Conservation (phyloP, 768 basidiomycete genomes). For the Boletellus ananas region DNA sequence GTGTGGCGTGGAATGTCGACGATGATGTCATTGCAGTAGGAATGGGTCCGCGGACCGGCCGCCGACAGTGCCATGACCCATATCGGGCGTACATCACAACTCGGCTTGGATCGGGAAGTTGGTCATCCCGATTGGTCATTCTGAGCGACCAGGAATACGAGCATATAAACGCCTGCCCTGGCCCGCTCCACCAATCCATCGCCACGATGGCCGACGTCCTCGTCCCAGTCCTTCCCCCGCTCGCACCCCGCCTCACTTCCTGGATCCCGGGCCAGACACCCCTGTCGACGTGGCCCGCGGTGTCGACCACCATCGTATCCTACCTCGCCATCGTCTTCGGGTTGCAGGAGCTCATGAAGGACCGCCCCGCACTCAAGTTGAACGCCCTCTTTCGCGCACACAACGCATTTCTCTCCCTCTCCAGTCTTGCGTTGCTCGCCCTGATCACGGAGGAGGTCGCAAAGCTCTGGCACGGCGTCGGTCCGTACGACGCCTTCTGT, state of each 20-base stretch:
- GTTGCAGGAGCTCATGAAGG: conserved; percentile 79
- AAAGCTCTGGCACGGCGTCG: conserved; percentile 67
- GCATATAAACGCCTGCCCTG: background rate
- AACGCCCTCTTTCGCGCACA: conserved; percentile 77
- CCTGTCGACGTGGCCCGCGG: conserved; percentile 68
- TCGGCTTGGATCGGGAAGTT: background rate
- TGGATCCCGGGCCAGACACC: conserved; percentile 79
- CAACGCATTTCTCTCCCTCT: conserved; percentile 79
- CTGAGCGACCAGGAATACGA: background rate
- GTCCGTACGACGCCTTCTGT: conserved; percentile 75
- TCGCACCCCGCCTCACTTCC: conserved; percentile 51
- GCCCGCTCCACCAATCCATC: background rate
- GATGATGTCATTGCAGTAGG: too few relatives aligned
- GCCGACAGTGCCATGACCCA: too few relatives aligned
- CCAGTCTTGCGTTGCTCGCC: conserved; percentile 72
- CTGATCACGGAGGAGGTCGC: conserved; percentile 85
- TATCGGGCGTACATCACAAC: background rate
- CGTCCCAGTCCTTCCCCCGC: conserved; percentile 18
- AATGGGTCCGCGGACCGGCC: too few relatives aligned
- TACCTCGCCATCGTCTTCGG: conserved; percentile 87
- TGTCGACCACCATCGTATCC: conserved; percentile 60
- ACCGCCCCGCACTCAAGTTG: conserved; percentile 62
- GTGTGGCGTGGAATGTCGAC: too few relatives aligned
- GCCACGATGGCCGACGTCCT: conserved; percentile 8
- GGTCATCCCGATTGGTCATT: background rate